A percentile compares a stretch with the other conserved stretches of the same genome.
Conservation (phyloP, 352 stramenopile species). For the Pelagophyceae sp. region DNA sequence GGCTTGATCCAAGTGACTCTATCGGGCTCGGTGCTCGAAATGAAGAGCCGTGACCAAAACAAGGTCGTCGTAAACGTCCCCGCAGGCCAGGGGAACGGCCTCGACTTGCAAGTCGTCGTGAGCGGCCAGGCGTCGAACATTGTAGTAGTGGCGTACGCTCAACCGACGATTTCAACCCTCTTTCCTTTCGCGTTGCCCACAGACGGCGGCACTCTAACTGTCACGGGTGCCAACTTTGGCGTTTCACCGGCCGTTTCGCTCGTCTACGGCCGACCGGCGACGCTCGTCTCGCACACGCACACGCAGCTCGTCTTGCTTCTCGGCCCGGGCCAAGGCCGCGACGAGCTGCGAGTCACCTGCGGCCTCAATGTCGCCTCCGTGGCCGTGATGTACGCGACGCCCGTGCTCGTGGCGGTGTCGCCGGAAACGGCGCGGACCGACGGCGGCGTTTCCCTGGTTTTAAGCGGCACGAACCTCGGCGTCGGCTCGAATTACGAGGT, state of each 20-base stretch:
- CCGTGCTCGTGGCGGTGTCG: not conserved
- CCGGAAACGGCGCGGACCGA: not conserved
- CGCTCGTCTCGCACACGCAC: not conserved
- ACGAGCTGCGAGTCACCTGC: not conserved
- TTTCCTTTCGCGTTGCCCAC: too few relatives aligned
- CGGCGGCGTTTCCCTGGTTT: constrained; percentile 12
- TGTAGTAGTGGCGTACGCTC: too few relatives aligned
- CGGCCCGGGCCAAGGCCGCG: not conserved
- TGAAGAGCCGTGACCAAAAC: too few relatives aligned
- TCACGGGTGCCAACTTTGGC: not conserved
- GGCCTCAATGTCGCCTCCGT: not conserved
- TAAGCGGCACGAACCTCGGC: constrained; percentile 17
- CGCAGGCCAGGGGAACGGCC: not conserved
- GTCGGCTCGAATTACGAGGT: constrained; percentile 17
- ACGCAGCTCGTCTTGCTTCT: not conserved
- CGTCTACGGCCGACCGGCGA: not conserved
- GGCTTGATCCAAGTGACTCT: too few relatives aligned
- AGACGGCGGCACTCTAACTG: not conserved
- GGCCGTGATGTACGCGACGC: not conserved
- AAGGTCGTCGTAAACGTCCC: not conserved
- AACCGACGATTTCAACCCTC: too few relatives aligned
- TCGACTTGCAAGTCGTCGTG: not conserved
- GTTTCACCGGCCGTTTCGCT: not conserved
- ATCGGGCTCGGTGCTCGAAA: too few relatives aligned
- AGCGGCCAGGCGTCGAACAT: too few relatives aligned